Base-by-base conservation (phyloP, 768 basidiomycete genomes). In the Amanita rubescens region DNA sequence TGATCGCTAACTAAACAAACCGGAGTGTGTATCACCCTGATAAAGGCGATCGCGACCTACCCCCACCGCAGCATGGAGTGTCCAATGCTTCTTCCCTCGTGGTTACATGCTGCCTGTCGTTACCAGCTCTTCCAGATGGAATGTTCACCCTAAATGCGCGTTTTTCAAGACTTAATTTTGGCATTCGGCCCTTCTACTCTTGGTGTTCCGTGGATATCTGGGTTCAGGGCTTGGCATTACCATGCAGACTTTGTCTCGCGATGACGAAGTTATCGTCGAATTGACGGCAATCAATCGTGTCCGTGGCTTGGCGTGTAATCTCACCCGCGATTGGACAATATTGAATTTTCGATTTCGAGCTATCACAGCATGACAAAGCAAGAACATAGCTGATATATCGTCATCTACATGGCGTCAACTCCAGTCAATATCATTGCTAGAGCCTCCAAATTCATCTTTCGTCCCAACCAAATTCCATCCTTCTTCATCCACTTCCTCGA, bases 391-490 rank as follows among this genome's bases (percentile, higher is more conserved):
- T n/a, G n/a, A n/a, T n/a, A n/a, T n/a, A n/a, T n/a, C n/a, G n/a
- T n/a, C n/a, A 9, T 7, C 11, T 9, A 20, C 10, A 10, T n/a
- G 2, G 12, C 38, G 17, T 43, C 39, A 52, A 32, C 25, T 44
- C 39, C 50, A 51, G 32, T 34, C 24, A 43, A 42, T 25, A 43
- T 34, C 24, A 43, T 51, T 25, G 20, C 22, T 48, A 3, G 30
- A 22, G n/a, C 5, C 60, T 55, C 66, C 69, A 45, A 24, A 39
- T 11, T 65, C 69, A 49, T 69, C 51, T 20, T n/a, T 46, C 5
- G 34, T 34, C 5, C 44, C 71, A 9, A 73, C 66, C 57, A 73
- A 55, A 62, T 73, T 70, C 71, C 70, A 72, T 19, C 66, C 81
- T 37, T 80, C 71, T 51, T 69, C 79, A 45, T 76, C 69, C 49